These are phyloP conservation scores for Coemansia sp. DNA, from an alignment of 192 early-diverging fungal genomes.

Conservation along the genomic window DNA sequence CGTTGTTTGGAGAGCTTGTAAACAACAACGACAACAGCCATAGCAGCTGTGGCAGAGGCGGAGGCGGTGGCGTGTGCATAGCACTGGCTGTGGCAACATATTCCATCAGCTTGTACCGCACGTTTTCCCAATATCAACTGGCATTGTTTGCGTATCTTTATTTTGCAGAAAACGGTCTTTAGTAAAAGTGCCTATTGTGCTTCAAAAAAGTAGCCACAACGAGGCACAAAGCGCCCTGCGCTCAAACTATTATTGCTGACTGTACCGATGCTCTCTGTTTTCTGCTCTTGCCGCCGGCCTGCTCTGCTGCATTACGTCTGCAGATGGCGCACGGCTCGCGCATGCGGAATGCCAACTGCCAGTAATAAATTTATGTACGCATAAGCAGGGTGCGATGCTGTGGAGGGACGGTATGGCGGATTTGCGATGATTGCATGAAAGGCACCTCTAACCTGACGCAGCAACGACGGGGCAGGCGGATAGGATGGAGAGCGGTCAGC, in stretches of 20 bases:
- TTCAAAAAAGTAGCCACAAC: background rate
- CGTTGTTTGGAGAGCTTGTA: background rate
- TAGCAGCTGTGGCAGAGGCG: background rate
- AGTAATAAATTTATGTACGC: constrained; percentile 8
- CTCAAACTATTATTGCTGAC: background rate
- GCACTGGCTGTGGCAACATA: background rate
- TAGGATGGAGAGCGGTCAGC: background rate
- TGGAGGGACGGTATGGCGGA: background rate
- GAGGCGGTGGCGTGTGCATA: constrained; percentile 4
- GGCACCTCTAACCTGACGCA: constrained; percentile 1
- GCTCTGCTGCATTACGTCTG: constrained; percentile 3
- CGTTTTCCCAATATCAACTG: background rate
- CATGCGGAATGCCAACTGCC: constrained; percentile 5
- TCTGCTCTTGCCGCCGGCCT: background rate
- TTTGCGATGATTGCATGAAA: background rate
- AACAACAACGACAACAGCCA: background rate
- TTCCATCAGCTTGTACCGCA: background rate
- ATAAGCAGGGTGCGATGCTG: constrained; percentile 4
- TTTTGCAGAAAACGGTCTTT: background rate
- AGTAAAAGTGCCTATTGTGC: background rate
- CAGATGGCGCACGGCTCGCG: constrained; percentile 8
- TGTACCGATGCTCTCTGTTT: background rate
- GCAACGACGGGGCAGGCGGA: background rate
- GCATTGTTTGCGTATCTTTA: background rate
- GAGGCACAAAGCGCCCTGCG: background rate